Evolutionary conservation across 192 early-diverging fungal species (phyloP).

Genomic region (Tieghemiomyces parasiticus): DNA sequence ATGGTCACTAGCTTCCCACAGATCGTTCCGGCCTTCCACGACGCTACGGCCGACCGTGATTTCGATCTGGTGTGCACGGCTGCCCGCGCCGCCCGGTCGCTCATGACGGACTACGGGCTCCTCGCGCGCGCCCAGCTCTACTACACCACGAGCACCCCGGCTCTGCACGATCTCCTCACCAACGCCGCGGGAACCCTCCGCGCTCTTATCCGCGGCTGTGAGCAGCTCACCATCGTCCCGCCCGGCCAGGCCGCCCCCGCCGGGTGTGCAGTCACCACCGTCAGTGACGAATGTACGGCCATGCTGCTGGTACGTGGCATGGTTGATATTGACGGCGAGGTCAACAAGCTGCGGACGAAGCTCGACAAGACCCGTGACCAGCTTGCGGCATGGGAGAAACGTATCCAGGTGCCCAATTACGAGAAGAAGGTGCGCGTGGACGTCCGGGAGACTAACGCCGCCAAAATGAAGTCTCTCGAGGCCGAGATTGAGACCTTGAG

Average conservation of each 20-base stretch:
- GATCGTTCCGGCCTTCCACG: slow-evolving; percentile 33
- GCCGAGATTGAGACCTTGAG: slow-evolving; percentile 60
- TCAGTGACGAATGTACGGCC: slow-evolving; percentile 55
- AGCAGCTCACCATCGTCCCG: slow-evolving; percentile 43
- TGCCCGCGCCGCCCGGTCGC: slow-evolving; percentile 57
- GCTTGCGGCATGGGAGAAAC: slow-evolving; percentile 23
- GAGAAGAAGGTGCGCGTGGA: slow-evolving; percentile 47
- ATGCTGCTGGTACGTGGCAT: slow-evolving; percentile 63
- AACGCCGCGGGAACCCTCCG: slow-evolving; percentile 45
- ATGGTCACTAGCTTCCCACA: slow-evolving; percentile 38
- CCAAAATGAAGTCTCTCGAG: slow-evolving; percentile 55
- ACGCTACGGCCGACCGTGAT: slow-evolving; percentile 51
- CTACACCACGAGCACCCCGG: slow-evolving; percentile 32
- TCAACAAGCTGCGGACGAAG: slow-evolving; percentile 65
- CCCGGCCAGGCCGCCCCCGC: slow-evolving; percentile 41
- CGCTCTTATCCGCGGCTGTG: slow-evolving; percentile 59
- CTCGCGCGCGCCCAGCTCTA: slow-evolving; percentile 32
- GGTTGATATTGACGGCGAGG: slow-evolving; percentile 73
- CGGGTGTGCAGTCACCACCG: slow-evolving; percentile 58
- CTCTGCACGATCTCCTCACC: slow-evolving; percentile 29
- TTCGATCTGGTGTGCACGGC: slow-evolving; percentile 69
- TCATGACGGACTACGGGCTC: slow-evolving; percentile 68
- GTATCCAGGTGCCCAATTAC: slow-evolving; percentile 53
- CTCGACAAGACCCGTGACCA: slow-evolving; percentile 35
- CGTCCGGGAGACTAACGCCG: slow-evolving; percentile 51